Percentiles rank a stretch among this genome's conserved stretches.
Evolutionary conservation across 2,329 filamentous ascomycete species (phyloP).

Genomic region (Cordyceps farinosa): DNA sequence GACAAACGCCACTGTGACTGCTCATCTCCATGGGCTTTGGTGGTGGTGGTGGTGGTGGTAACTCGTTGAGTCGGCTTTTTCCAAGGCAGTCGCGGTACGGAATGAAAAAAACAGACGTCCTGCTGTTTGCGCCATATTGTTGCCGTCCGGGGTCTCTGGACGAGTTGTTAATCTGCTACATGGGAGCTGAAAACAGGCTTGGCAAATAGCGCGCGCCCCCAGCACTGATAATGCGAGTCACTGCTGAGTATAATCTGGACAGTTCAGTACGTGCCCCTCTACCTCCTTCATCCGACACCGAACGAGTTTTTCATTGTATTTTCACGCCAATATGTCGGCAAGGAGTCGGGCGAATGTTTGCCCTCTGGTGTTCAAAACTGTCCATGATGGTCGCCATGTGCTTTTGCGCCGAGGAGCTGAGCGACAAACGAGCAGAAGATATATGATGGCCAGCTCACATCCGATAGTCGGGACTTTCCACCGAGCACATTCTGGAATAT

Average conservation of each 20-base stretch:
- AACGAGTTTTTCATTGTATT: background rate
- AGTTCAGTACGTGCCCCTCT: background rate
- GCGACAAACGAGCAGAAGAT: background rate
- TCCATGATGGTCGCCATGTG: background rate
- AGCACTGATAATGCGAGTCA: background rate
- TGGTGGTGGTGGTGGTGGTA: background rate
- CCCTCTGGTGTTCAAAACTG: background rate
- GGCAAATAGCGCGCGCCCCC: background rate
- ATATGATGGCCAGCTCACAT: background rate
- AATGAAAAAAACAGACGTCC: background rate
- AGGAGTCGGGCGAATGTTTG: background rate
- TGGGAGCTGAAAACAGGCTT: background rate
- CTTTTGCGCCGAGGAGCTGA: background rate
- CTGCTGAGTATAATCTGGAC: background rate
- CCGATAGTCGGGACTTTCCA: background rate
- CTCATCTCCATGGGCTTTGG: background rate
- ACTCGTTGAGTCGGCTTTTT: background rate
- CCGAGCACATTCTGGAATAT: background rate
- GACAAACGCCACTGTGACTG: background rate
- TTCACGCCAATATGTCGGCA: background rate
- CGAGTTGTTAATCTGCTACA: background rate
- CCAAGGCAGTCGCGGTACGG: background rate
- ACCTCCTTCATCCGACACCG: background rate
- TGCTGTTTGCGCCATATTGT: background rate
- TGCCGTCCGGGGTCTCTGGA: background rate